Base-by-base conservation (phyloP, 352 stramenopile species). In the Globisporangium perplexum region DNA sequence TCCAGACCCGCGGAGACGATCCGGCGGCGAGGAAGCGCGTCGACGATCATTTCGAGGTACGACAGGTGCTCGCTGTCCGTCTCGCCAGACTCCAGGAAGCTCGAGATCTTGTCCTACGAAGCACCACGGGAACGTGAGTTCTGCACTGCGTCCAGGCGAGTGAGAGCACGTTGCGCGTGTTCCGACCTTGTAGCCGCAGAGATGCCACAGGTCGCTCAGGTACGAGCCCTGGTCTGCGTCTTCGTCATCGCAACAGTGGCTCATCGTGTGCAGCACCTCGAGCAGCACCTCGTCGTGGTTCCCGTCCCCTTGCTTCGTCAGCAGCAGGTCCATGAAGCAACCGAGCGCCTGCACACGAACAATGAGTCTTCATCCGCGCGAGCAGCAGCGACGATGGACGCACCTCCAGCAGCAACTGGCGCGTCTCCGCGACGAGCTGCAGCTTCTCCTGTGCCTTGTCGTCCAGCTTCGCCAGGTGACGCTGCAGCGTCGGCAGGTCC, bases 11-110 rank as follows among this genome's bases (percentile, higher is more conserved):
- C 50, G 0, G 47, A 51, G 23, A 71, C 30, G 24, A 69, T 51
- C 7, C 71, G 65, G 33, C 83, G 71, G 31, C 69, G 65, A 4
- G 83, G 83, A 3, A 93, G 66, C 2, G 65, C 60, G 28, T 88
- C 78, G 6, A 90, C 55, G 35, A 91, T 69, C 65, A 91, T 80
- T 38, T 80, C 72, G 22, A 93, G 59, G 44, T 93, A 93, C 26
- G 69, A 82, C 18, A 86, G 66, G 30, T 69, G 77, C 49, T 90
- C 80, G 5, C 51, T 47, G 20, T 88, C 83, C 35, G 88, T 52
- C 12, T 85, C 62, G 24, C 69, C 66, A 0, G 65, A 51, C 24
- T 81, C 71, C 35, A 93, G 83, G 41, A 70, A 87, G 18, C 63
- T 59, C 7, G 66, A 38, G 3, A 84, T 58, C n/a, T 76, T 88